These are phyloP conservation scores for Talaromyces sp. DNA, from an alignment of 2,329 filamentous ascomycete genomes.

Conservation along the genomic window DNA sequence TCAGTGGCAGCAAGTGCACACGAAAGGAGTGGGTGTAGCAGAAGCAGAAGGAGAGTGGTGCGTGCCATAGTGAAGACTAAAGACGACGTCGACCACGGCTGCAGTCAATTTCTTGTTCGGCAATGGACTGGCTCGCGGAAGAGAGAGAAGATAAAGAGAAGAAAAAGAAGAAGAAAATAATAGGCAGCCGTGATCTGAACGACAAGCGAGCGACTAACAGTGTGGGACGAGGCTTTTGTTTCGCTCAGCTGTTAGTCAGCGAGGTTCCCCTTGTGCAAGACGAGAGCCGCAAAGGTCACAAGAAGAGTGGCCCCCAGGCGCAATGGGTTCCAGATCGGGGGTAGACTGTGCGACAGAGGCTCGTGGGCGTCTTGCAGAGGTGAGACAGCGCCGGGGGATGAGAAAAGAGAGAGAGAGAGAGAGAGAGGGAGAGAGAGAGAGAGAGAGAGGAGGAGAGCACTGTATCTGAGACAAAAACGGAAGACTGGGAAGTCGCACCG, in stretches of 20 bases:
- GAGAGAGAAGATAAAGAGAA: not conserved
- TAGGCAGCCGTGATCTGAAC: not conserved
- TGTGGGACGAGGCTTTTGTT: not conserved
- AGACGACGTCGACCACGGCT: not conserved
- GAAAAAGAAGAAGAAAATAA: not conserved
- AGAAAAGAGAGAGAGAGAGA: not conserved
- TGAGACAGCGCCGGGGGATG: not conserved
- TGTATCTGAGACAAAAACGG: not conserved
- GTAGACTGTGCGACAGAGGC: not conserved
- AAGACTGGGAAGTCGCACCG: not conserved
- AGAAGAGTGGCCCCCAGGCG: not conserved
- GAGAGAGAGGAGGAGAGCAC: not conserved
- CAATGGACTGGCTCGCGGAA: not conserved
- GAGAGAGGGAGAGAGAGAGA: not conserved
- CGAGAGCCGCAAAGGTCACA: not conserved
- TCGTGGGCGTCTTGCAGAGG: not conserved
- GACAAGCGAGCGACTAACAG: not conserved
- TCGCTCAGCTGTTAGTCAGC: not conserved
- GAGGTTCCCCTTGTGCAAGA: not conserved
- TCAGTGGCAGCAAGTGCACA: not conserved
- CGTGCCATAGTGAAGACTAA: not conserved
- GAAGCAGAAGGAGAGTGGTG: not conserved
- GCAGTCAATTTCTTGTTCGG: not conserved
- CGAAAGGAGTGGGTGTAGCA: not conserved
- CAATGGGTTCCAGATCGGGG: not conserved